Evolutionary conservation across 2,329 filamentous ascomycete genomes (phyloP).

Genomic region (Alternaria atra): DNA sequence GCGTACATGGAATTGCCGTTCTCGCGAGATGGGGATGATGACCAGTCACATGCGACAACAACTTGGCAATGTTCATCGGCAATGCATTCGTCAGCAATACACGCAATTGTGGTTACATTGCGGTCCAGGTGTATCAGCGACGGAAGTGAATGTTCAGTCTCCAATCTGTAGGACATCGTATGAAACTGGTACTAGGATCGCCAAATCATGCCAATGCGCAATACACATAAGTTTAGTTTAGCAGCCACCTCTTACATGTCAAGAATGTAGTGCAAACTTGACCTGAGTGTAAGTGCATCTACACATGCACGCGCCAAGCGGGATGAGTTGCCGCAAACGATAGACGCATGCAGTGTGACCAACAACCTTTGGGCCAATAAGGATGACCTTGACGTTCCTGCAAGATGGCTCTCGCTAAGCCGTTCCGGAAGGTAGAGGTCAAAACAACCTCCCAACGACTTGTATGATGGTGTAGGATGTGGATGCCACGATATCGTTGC

Average conservation of each 20-base stretch:
- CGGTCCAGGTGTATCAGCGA: not conserved
- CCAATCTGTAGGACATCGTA: not conserved
- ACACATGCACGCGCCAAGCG: not conserved
- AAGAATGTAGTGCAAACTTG: not conserved
- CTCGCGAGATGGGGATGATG: not conserved
- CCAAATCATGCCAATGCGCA: not conserved
- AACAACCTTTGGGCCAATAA: slow-evolving; percentile 4
- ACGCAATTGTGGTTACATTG: not conserved
- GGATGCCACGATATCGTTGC: not conserved
- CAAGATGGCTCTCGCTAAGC: slow-evolving; percentile 10
- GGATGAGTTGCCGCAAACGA: not conserved
- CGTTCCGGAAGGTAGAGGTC: slow-evolving; percentile 14
- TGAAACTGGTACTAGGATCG: not conserved
- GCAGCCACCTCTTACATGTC: not conserved
- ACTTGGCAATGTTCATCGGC: not conserved
- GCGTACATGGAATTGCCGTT: slow-evolving; percentile 4
- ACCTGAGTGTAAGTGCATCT: not conserved
- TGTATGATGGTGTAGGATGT: slow-evolving; percentile 2
- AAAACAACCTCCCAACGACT: not conserved
- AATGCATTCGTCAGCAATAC: slow-evolving; percentile 6
- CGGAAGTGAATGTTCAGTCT: not conserved
- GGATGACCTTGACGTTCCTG: not conserved
- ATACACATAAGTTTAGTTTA: not conserved
- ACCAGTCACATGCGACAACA: not conserved
- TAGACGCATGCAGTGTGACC: slow-evolving; percentile 15